Evolutionary conservation across 176 grass and related monocot genomes (phyloP).

Genomic region (Chloris gayana): DNA sequence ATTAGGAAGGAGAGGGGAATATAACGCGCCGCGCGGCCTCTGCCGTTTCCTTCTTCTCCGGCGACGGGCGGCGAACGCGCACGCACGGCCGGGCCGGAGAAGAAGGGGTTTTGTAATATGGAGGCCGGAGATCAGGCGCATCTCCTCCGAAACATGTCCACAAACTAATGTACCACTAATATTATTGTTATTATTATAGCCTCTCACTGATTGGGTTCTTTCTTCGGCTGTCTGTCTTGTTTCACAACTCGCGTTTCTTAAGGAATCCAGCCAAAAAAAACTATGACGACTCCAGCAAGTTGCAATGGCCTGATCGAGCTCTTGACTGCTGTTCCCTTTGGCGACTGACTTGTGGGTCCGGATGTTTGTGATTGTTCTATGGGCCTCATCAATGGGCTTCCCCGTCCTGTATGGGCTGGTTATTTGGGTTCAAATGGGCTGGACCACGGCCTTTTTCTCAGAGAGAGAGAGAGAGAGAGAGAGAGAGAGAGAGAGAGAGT

Average conservation of each 20-base stretch:
- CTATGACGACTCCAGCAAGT: no score
- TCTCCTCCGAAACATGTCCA: slow-evolving; percentile 52
- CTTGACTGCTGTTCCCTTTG: no score
- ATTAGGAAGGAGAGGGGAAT: slow-evolving; percentile 10
- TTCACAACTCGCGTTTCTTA: neutral
- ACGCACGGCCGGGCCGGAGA: neutral
- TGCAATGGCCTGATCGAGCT: no score
- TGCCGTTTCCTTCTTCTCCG: slow-evolving; percentile 52
- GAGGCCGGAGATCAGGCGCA: slow-evolving; percentile 54
- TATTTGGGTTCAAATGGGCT: neutral
- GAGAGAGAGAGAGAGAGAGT: no score
- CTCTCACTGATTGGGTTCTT: neutral
- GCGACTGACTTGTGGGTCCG: no score
- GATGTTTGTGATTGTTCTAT: neutral
- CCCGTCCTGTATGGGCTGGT: neutral
- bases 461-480: no score
- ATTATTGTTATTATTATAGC: slow-evolving; percentile 16
- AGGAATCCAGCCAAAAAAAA: no score
- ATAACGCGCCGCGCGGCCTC: slow-evolving; percentile 37
- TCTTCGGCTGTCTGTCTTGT: no score
- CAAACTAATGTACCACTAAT: slow-evolving; percentile 31
- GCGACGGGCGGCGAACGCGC: neutral
- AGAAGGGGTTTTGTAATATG: slow-evolving; percentile 85
- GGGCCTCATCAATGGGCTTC: slow-evolving; percentile 1
- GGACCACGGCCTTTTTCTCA: no score